phyloP scores from a whole-genome alignment of 2,329 filamentous ascomycete species.

The Aaosphaeria arxii region DNA sequence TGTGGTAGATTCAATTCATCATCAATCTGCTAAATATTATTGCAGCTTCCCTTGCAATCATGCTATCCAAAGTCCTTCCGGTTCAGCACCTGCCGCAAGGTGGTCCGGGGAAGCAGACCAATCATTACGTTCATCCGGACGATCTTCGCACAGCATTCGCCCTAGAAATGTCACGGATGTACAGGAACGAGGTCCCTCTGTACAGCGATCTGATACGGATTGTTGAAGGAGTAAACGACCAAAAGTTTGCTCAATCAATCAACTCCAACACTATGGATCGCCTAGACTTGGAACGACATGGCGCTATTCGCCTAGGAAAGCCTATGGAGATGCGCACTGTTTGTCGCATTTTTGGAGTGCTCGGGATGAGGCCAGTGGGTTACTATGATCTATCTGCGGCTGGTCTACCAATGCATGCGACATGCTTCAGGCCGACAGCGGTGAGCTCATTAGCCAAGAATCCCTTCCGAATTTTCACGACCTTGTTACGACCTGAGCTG shows the following conservation, averaged over 20 bases:
- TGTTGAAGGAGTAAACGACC: conserved; percentile 18
- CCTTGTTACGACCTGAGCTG: conserved; percentile 43
- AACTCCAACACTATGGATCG: conserved; percentile 7
- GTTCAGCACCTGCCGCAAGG: too few relatives aligned
- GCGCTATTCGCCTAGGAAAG: conserved; percentile 51
- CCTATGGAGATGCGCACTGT: conserved; percentile 43
- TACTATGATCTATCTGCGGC: conserved; percentile 52
- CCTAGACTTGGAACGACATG: conserved; percentile 41
- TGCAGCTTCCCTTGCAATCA: too few relatives aligned
- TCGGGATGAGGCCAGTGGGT: conserved; percentile 51
- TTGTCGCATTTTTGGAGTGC: conserved; percentile 44
- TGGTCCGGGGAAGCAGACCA: too few relatives aligned
- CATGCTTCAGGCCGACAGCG: conserved; percentile 47
- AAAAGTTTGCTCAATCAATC: conserved; percentile 3
- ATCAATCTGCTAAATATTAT: too few relatives aligned
- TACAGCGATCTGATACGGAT: conserved; percentile 33
- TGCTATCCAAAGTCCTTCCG: too few relatives aligned
- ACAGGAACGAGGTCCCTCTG: conserved; percentile 34
- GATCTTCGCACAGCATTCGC: conserved; percentile 6
- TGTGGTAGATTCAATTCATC: too few relatives aligned
- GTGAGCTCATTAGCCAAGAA: conserved; percentile 36
- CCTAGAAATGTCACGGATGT: conserved; percentile 32
- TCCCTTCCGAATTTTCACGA: conserved; percentile 47
- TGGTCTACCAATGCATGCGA: conserved; percentile 52
- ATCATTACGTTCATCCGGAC: not conserved